phyloP scores from a whole-genome alignment of 129 eudicot genomes.

The Scalesia atractyloides region DNA sequence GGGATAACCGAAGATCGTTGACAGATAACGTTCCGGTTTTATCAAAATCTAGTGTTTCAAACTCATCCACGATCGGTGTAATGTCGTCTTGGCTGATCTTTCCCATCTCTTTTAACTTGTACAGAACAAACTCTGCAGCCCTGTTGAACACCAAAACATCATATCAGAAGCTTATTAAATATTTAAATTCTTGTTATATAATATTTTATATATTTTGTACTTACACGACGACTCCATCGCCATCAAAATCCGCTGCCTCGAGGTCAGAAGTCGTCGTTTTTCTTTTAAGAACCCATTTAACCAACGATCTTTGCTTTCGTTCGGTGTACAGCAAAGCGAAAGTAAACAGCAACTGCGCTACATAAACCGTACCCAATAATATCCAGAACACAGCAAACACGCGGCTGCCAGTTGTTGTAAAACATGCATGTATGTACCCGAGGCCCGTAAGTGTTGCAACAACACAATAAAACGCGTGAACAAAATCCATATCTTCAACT shows the following conservation, averaged over 20 bases:
- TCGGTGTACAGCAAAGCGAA: conserved; percentile 74
- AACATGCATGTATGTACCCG: conserved; percentile 84
- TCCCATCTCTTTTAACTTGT: conserved; percentile 88
- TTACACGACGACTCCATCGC: conserved; percentile 71
- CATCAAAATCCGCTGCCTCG: conserved; percentile 89
- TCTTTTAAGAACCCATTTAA: conserved; percentile 60
- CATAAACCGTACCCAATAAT: conserved; percentile 65
- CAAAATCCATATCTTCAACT: conserved; percentile 61
- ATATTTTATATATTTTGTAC: conserved; percentile 20
- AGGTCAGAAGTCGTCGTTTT: conserved; percentile 60
- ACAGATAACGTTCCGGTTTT: conserved; percentile 81
- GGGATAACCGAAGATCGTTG: conserved; percentile 58
- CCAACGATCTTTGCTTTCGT: conserved; percentile 55
- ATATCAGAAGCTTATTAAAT: conserved; percentile 3
- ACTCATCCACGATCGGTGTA: conserved; percentile 56
- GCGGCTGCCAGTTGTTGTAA: conserved; percentile 85
- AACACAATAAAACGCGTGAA: conserved; percentile 84
- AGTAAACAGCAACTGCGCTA: conserved; percentile 79
- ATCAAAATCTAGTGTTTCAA: conserved; percentile 77
- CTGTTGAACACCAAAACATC: conserved; percentile 35
- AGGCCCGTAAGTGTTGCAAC: conserved; percentile 76
- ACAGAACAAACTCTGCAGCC: conserved; percentile 75
- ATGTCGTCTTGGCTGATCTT: conserved; percentile 82
- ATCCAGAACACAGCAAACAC: conserved; percentile 84
- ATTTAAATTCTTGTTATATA: too few relatives aligned